Evolutionary conservation across 1,284 basidiomycete genomes (phyloP), one percentile per base, ranked within the genome.

Genomic region (Moniliophthora roreri): DNA sequence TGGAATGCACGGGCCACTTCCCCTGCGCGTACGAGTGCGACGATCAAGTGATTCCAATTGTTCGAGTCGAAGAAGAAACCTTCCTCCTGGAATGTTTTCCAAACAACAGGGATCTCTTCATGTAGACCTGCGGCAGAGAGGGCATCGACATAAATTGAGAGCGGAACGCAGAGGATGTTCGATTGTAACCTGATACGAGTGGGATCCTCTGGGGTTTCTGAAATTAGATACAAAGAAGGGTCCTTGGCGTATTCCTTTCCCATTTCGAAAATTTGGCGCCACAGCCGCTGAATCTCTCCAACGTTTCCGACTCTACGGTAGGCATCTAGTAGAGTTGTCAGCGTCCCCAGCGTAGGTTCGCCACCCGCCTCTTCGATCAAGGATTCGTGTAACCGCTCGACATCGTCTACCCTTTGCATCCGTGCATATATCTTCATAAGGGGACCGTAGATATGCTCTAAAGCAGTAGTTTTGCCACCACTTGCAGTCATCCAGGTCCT

Each of bases 41-140:
- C 75, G 21, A 79, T 81, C 21, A 96, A 77, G 63, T 93, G 86
- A 66, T 98, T 98, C 90, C 93, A 99, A 69, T 98, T 98, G 62
- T 90, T 85, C 10, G 91, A 81, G 66, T 98, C 93, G 64, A 95
- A 94, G 2, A 78, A 78, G 60, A 96, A 91, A 1, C 93, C 92
- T n/a, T 77, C 69, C 5, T 71, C 59, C 57, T 82, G 79, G 45
- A 92, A 80, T 26, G 73, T 66, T 15, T 75, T 70, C 95, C 96
- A 98, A 0, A 81, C 74, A 10, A 69, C 65, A 16, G 86, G 81
- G 37, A 97, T 80, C 52, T 87, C 80, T 7, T 67, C 58, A 63
- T 92, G 86, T 36, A 72, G 67, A 1, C 87, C 89, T 0, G 80
- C 81, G 1, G 75, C 70, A 2, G 91, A 91, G 36, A 95, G 71